Percentiles rank a stretch among this genome's conserved stretches.
phyloP scores from a whole-genome alignment of 768 basidiomycete genomes.

The Podaxis rugospora region DNA sequence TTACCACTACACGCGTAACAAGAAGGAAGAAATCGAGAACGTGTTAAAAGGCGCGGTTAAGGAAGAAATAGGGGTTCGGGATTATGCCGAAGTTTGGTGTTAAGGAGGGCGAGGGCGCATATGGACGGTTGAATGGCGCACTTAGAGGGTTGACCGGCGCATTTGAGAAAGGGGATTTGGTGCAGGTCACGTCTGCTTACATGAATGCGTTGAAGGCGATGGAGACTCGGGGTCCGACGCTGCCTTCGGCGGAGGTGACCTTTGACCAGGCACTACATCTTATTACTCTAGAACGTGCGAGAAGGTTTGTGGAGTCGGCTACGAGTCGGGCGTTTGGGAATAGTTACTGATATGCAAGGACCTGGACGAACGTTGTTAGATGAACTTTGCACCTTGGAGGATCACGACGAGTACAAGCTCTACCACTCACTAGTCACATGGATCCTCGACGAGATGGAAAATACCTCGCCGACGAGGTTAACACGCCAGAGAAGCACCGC shows the following conservation, averaged over 20 bases:
- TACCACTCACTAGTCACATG: too few relatives aligned
- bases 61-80: constrained; percentile 51
- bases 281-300: constrained; percentile 71
- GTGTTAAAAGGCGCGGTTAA: constrained; percentile 62
- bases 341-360: too few relatives aligned
- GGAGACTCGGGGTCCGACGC: constrained; percentile 46
- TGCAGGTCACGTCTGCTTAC: constrained; percentile 79
- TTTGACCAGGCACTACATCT: constrained; percentile 88
- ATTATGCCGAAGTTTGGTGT: constrained; percentile 73
- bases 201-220: constrained; percentile 70
- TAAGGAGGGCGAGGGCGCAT: constrained; percentile 46
- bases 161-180: constrained; percentile 67
- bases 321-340: too few relatives aligned
- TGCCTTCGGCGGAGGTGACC: constrained; percentile 82
- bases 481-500: too few relatives aligned
- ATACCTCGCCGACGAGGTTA: too few relatives aligned
- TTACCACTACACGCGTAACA: constrained; percentile 93
- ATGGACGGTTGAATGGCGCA: too few relatives aligned
- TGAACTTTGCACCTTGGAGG: too few relatives aligned
- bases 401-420: too few relatives aligned
- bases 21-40: constrained; percentile 85
- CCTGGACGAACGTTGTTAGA: too few relatives aligned
- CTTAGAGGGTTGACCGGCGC: constrained; percentile 61
- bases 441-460: too few relatives aligned
- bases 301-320: constrained; percentile 56